Conservation (phyloP, 768 basidiomycete genomes). For the Boletus sp. region DNA sequence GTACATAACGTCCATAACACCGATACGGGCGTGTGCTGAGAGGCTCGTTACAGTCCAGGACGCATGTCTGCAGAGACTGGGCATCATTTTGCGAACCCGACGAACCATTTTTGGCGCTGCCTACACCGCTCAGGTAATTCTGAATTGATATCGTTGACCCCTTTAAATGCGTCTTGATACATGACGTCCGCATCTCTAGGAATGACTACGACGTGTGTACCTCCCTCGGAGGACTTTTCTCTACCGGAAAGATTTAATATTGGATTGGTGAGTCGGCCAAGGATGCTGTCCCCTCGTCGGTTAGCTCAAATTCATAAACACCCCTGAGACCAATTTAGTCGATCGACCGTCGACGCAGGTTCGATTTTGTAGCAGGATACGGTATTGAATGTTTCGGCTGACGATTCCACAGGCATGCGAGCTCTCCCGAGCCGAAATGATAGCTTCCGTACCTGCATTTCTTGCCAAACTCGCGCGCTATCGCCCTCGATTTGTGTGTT, state of each 20-base stretch:
- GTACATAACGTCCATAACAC: constrained; percentile 4
- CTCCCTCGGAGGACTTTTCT: constrained; percentile 56
- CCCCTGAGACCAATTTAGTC: constrained; percentile 67
- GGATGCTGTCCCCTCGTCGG: neutral
- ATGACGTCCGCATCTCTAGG: constrained; percentile 34
- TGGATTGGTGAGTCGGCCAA: constrained; percentile 53
- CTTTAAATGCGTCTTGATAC: neutral
- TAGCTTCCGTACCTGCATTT: constrained; percentile 51
- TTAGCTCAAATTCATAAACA: neutral
- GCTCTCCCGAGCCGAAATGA: constrained; percentile 50
- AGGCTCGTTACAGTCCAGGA: constrained; percentile 50
- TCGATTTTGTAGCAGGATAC: constrained; percentile 1
- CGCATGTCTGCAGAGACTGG: constrained; percentile 63
- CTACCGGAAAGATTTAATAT: constrained; percentile 56
- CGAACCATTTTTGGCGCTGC: constrained; percentile 82
- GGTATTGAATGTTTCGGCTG: neutral
- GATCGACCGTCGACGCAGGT: constrained; percentile 66
- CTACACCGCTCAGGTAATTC: constrained; percentile 59
- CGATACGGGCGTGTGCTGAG: neutral
- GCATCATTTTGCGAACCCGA: constrained; percentile 76
- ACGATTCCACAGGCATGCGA: constrained; percentile 46
- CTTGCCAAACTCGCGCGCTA: constrained; percentile 54
- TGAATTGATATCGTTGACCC: no score
- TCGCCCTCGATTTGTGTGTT: constrained; percentile 67
- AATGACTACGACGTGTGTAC: constrained; percentile 50